Conservation (phyloP, 192 early-diverging fungal genomes). For the Backusella westeae region DNA sequence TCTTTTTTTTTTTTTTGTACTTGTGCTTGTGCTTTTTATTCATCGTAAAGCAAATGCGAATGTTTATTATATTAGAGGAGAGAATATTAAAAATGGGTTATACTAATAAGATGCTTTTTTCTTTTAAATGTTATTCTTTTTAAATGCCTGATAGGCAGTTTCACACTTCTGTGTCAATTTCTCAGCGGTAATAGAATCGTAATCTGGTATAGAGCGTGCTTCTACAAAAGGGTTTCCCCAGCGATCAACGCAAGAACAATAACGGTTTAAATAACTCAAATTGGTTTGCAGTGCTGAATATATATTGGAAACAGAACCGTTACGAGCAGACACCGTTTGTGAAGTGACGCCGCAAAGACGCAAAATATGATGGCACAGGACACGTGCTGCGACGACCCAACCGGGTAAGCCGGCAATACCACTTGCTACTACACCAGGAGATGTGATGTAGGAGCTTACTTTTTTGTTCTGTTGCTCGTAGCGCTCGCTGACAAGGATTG, state of each 20-base stretch:
- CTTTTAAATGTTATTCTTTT: slow-evolving; percentile 1
- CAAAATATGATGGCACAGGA: slow-evolving; percentile 26
- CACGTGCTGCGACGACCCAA: slow-evolving; percentile 32
- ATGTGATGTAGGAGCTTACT: slow-evolving; percentile 47
- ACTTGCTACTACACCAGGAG: slow-evolving; percentile 55
- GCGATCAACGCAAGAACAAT: slow-evolving; percentile 18
- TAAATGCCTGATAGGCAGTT: slow-evolving; percentile 16
- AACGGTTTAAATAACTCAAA: slow-evolving; percentile 6
- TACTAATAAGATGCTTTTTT: neutral
- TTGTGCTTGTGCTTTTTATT: neutral
- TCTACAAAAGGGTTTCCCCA: slow-evolving; percentile 30
- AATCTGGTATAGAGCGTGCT: neutral
- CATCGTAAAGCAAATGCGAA: neutral
- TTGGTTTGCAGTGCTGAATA: slow-evolving; percentile 36
- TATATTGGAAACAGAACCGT: slow-evolving; percentile 46
- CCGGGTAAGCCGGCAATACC: slow-evolving; percentile 42
- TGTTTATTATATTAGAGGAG: neutral
- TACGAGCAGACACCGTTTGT: slow-evolving; percentile 46
- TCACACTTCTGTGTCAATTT: slow-evolving; percentile 21
- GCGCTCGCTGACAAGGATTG: slow-evolving; percentile 37
- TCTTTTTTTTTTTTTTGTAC: neutral
- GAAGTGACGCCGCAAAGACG: slow-evolving; percentile 43
- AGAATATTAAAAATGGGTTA: too few species aligned
- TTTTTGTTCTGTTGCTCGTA: slow-evolving; percentile 14
- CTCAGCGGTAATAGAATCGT: slow-evolving; percentile 4